Percentiles rank a stretch among this genome's conserved stretches.
Evolutionary conservation across 2,329 filamentous ascomycete genomes (phyloP).

Genomic region (Hysterium pulicare): DNA sequence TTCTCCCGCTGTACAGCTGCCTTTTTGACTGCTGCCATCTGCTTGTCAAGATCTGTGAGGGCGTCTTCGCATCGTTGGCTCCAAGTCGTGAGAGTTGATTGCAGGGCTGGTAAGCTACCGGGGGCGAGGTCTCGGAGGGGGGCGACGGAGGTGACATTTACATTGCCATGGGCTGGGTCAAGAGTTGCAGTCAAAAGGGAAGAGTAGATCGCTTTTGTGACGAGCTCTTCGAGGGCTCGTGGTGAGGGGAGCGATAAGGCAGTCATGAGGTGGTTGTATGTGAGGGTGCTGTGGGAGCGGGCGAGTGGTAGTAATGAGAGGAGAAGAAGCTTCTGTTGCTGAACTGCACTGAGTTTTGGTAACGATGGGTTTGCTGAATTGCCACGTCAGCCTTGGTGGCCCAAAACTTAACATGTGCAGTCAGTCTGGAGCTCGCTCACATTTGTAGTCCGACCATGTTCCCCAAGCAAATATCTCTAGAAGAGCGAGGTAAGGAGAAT

Average conservation of each 20-base stretch:
- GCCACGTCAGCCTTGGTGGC: slow-evolving; percentile 5
- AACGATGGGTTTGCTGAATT: slow-evolving; percentile 52
- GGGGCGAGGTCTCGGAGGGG: slow-evolving; percentile 83
- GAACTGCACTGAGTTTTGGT: slow-evolving; percentile 67
- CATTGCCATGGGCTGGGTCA: slow-evolving; percentile 69
- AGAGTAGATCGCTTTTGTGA: slow-evolving; percentile 84
- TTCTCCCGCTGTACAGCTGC: slow-evolving; percentile 41
- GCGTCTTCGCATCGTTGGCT: slow-evolving; percentile 71
- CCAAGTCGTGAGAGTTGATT: slow-evolving; percentile 69
- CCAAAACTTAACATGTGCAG: too few species aligned
- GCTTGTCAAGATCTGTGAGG: slow-evolving; percentile 69
- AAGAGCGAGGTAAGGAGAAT: slow-evolving; percentile 62
- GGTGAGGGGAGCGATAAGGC: slow-evolving; percentile 64
- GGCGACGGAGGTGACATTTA: slow-evolving; percentile 76
- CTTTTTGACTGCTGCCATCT: slow-evolving; percentile 64
- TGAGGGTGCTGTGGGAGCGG: slow-evolving; percentile 61
- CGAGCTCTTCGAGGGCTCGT: slow-evolving; percentile 76
- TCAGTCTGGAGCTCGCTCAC: slow-evolving; percentile 43
- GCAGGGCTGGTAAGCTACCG: slow-evolving; percentile 65
- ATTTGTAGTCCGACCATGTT: slow-evolving; percentile 74
- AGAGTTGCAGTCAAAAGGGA: slow-evolving; percentile 79
- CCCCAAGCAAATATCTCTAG: slow-evolving; percentile 92
- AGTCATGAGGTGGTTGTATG: slow-evolving; percentile 66
- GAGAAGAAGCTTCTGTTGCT: slow-evolving; percentile 82
- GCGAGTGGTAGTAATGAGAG: slow-evolving; percentile 83